Percentiles rank a stretch among this genome's conserved stretches.
phyloP scores from a whole-genome alignment of 2,329 filamentous ascomycete species.

The Apiospora koreana region DNA sequence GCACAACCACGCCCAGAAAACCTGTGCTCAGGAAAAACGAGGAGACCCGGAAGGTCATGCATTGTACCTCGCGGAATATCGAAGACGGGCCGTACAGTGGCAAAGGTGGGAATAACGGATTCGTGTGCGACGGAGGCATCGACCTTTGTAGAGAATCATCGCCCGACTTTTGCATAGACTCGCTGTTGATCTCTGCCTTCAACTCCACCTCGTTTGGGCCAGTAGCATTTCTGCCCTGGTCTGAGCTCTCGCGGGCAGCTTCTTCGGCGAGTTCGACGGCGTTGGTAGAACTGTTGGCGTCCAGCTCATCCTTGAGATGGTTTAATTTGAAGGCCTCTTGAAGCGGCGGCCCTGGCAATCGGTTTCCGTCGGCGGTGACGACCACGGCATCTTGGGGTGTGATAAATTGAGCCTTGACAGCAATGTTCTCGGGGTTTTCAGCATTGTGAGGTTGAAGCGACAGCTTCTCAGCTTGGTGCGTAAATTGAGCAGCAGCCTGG shows the following conservation, averaged over 20 bases:
- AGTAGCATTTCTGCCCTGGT: neutral
- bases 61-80: constrained; percentile 64
- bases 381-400: constrained; percentile 75
- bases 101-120: constrained; percentile 81
- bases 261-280: constrained; percentile 31
- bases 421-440: constrained; percentile 39
- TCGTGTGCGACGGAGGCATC: constrained; percentile 68
- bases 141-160: constrained; percentile 47
- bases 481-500: constrained; percentile 55
- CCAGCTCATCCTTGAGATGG: constrained; percentile 53
- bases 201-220: constrained; percentile 14
- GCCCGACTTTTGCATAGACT: constrained; percentile 43
- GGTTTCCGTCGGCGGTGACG: constrained; percentile 64
- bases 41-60: constrained; percentile 61
- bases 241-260: constrained; percentile 27
- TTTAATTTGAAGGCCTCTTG: constrained; percentile 73
- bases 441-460: constrained; percentile 40
- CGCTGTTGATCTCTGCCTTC: constrained; percentile 31
- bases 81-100: constrained; percentile 80
- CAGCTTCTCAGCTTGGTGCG: constrained; percentile 61
- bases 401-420: constrained; percentile 60
- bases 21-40: constrained; percentile 76
- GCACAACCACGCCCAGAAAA: constrained; percentile 75
- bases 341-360: constrained; percentile 69
- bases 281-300: constrained; percentile 28